Conservation (phyloP, 306 rosid genomes). For the Cicer chorassanicum region DNA sequence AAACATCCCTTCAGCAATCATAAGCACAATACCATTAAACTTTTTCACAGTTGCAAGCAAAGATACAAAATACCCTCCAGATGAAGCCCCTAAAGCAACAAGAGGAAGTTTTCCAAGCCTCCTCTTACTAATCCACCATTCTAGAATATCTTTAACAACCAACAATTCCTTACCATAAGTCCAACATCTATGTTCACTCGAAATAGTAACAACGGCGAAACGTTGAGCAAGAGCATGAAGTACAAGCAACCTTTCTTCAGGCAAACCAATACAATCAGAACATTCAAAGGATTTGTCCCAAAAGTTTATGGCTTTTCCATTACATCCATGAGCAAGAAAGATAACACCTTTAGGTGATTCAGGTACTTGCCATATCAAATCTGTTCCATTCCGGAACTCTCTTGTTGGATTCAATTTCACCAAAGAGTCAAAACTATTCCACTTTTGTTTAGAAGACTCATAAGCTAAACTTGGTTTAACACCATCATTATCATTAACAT, state of each 20-base stretch:
- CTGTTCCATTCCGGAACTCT: conserved; percentile 72
- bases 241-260: conserved; percentile 81
- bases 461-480: conserved; percentile 32
- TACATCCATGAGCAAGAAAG: conserved; percentile 93
- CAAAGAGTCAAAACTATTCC: conserved; percentile 66
- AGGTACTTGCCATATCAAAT: conserved; percentile 85
- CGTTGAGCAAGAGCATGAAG: conserved; percentile 71
- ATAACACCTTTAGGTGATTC: conserved; percentile 80
- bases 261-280: conserved; percentile 80
- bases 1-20: conserved; percentile 93
- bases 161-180: conserved; percentile 58
- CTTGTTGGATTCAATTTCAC: conserved; percentile 64
- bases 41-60: conserved; percentile 68
- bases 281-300: conserved; percentile 79
- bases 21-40: conserved; percentile 65
- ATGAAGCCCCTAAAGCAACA: conserved; percentile 90
- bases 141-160: conserved; percentile 63
- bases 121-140: conserved; percentile 70
- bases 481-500: conserved; percentile 39
- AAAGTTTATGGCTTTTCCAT: conserved; percentile 74
- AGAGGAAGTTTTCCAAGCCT: conserved; percentile 75
- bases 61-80: conserved; percentile 91
- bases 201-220: conserved; percentile 74
- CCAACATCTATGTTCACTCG: conserved; percentile 83
- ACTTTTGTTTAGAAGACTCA: conserved; percentile 51